Conservation (phyloP, 83 land plant species). For the Diphasiastrum complanatum region DNA sequence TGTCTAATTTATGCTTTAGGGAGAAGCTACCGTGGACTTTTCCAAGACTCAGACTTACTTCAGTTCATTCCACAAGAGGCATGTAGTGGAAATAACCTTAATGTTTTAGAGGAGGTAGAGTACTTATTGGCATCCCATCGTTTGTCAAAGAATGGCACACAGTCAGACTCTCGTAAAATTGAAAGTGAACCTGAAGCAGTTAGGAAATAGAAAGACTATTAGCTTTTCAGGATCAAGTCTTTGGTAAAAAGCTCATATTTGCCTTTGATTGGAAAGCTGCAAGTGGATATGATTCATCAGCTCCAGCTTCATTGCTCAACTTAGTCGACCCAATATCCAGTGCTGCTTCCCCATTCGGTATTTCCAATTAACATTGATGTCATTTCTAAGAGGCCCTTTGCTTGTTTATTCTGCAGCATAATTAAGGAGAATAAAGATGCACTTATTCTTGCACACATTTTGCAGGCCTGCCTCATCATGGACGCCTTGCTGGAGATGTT, state of each 20-base stretch:
- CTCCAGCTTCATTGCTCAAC: constrained; percentile 63
- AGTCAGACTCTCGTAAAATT: no score
- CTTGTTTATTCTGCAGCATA: no score
- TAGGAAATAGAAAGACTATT: constrained; percentile 87
- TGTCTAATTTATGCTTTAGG: constrained; percentile 91
- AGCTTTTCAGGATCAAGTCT: constrained; percentile 61
- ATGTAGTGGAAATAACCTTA: constrained; percentile 94
- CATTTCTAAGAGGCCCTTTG: background rate
- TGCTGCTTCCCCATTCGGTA: constrained; percentile 86
- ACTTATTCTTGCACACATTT: no score
- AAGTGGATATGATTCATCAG: constrained; percentile 47
- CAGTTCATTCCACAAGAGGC: constrained; percentile 90
- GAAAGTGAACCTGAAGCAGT: constrained; percentile 78
- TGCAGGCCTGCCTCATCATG: constrained; percentile 89
- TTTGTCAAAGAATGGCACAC: no score
- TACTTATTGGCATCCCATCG: constrained; percentile 32
- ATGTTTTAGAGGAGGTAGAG: constrained; percentile 80
- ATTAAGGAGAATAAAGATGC: no score
- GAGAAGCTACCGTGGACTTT: constrained; percentile 82
- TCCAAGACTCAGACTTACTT: constrained; percentile 84
- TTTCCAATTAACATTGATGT: background rate
- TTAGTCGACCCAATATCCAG: constrained; percentile 89
- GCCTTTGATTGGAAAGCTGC: constrained; percentile 93
- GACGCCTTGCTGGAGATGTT: constrained; percentile 74
- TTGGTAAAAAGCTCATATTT: constrained; percentile 87